Evolutionary conservation across 1,284 basidiomycete genomes (phyloP), one percentile per base, ranked within the genome.

Genomic region (Ganoderma lucidum): DNA sequence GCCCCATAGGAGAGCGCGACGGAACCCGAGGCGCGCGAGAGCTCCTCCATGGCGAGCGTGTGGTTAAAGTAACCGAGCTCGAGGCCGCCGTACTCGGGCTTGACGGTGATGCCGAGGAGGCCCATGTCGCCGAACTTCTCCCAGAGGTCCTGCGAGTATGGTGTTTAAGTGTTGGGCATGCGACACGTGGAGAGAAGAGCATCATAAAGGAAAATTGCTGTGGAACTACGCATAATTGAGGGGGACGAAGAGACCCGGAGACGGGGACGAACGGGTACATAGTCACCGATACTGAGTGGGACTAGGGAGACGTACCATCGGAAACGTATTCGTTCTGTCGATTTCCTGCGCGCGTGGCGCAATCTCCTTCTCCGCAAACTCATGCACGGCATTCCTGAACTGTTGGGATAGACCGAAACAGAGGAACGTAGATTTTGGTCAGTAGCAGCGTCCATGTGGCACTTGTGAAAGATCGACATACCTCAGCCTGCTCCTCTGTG

Each of bases 1-100:
- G 96, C 96, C 65, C 96, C 96, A 75, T 98, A 98, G 3, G 94
- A 96, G 12, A 98, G 87, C 1, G 93, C 96, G 42, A 98, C 91
- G 3, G 94, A 95, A 30, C 96, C 96, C 6, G 95, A 97, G 8
- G 95, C 94, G 37, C 91, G 85, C 35, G 96, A 97, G 65, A 98
- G 84, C 75, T 95, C 93, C 82, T 98, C 96, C 96, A 97, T 97
- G 3, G 94, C 96, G 60, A 98, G 86, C 2, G 93, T 92, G 80
- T 98, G 96, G 70, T 96, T 89, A 68, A 97, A 86, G 81, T 97
- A 98, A 6, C 94, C 94, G 69, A 94, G 84, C 2, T 85, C 88
- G 53, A 96, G 85, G 4, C 96, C 96, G 28, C 92, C 90, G 76
- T 94, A 94, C 73, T 93, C 85, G 61, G 93, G 87, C 17, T 90